These are phyloP conservation scores for Malbranchea zuffiana DNA, from an alignment of 2,329 filamentous ascomycete species.

Conservation along the genomic window DNA sequence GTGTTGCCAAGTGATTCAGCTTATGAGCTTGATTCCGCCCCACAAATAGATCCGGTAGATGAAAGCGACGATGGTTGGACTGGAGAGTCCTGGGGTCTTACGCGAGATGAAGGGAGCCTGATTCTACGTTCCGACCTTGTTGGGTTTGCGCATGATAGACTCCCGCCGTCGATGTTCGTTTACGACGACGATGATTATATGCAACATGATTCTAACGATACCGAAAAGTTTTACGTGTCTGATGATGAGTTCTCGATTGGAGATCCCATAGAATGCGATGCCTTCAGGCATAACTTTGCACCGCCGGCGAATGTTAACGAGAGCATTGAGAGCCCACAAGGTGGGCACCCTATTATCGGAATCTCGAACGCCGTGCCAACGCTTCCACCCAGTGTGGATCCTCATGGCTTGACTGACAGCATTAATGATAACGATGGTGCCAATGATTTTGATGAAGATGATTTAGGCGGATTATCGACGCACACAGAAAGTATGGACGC, in stretches of 20 bases:
- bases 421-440: slow-evolving; percentile 5
- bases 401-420: background rate
- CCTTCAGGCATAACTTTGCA: background rate
- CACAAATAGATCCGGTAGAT: background rate
- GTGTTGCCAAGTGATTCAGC: background rate
- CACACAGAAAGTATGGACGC: slow-evolving; percentile 16
- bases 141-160: slow-evolving; percentile 10
- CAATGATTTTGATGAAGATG: slow-evolving; percentile 6
- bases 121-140: slow-evolving; percentile 10
- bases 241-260: slow-evolving; percentile 12
- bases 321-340: too few relatives aligned
- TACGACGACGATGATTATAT: background rate
- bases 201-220: slow-evolving; percentile 8
- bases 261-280: slow-evolving; percentile 1
- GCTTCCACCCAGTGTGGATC: background rate
- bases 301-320: background rate
- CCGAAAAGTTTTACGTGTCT: slow-evolving; percentile 14
- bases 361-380: too few relatives aligned
- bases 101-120: slow-evolving; percentile 7
- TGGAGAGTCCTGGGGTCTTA: background rate
- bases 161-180: background rate
- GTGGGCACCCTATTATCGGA: too few relatives aligned
- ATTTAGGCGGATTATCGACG: slow-evolving; percentile 8
- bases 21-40: background rate
- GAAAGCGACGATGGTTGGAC: slow-evolving; percentile 3